Conservation (phyloP, 202 grass and related monocot genomes). For the Digitaria exilis region DNA sequence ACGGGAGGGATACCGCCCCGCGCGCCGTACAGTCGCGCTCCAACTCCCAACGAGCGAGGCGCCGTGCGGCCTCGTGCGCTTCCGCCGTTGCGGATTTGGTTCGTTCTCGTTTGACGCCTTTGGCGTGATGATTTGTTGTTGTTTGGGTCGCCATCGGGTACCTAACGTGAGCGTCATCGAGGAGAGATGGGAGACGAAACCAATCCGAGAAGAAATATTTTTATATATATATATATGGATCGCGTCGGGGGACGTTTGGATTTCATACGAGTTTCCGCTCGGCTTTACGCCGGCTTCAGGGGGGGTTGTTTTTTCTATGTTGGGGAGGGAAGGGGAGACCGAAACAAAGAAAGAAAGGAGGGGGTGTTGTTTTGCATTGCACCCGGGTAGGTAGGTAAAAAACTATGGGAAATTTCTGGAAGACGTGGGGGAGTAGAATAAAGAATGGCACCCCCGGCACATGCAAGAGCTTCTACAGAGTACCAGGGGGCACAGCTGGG, state of each 20-base stretch:
- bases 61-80: no score
- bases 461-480: constrained; percentile 44
- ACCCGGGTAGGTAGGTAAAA: constrained; percentile 12
- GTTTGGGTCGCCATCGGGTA: neutral
- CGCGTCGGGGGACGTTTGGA: neutral
- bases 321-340: neutral
- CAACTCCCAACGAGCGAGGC: no score
- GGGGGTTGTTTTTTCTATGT: neutral
- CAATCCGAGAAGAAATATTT: neutral
- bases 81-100: neutral
- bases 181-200: neutral
- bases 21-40: no score
- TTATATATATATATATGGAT: no score
- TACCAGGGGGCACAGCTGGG: constrained; percentile 7
- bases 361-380: neutral
- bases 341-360: neutral
- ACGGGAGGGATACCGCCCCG: no score
- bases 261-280: neutral
- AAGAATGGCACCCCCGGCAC: neutral
- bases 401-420: constrained; percentile 33
- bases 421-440: neutral
- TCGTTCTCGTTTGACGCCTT: neutral
- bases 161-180: constrained; percentile 35
- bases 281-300: neutral
- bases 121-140: neutral